Base-by-base conservation (phyloP, 352 stramenopile species). In the Phytophthora pinifolia region DNA sequence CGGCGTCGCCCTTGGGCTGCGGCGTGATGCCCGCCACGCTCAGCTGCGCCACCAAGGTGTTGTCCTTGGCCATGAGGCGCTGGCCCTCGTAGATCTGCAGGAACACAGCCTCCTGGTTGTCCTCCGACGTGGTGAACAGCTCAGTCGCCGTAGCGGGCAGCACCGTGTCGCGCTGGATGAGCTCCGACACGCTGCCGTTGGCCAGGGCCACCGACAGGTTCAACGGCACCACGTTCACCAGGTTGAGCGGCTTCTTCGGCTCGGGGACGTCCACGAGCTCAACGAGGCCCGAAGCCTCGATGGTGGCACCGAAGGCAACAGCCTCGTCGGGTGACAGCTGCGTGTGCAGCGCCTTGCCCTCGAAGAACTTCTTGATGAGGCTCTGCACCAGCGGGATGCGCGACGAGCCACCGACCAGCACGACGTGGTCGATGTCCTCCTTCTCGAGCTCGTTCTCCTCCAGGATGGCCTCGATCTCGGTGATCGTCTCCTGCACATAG, bases 51-150 rank as follows among this genome's bases (percentile, higher is more conserved):
- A 98, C 68, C 37, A 97, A 70, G 29, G 89, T 96, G 74, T 99
- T 99, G 65, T 98, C 93, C 62, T 97, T 97, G 43, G 94, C 98
- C 94, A 99, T 98, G 36, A 94, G 73, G 20, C 97, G 92, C 76
- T 99, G 96, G 27, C 97, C 97, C 62, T 98, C 92, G 65, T 94
- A 98, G 46, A 98, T 86, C 62, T 98, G 83, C 51, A 98, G 69
- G 58, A 93, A 94, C 51, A 98, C 88, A 34, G 67, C 79, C 20
- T 84, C 74, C 70, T 98, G 94, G 70, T 96, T 96, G 75, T 98
- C 94, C 14, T 47, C 65, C 48, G 89, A 90, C 32, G 94, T 98
- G 20, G 86, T 96, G 67, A 98, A 96, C 25, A 83, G 70, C 62
- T 96, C 83, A 0, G 71, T 90, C 9, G 70, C 75, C 7, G 72